A percentile compares a stretch with the other conserved stretches of the same genome.
Evolutionary conservation across 768 basidiomycete species (phyloP).

Genomic region (Suillus tomentosus): DNA sequence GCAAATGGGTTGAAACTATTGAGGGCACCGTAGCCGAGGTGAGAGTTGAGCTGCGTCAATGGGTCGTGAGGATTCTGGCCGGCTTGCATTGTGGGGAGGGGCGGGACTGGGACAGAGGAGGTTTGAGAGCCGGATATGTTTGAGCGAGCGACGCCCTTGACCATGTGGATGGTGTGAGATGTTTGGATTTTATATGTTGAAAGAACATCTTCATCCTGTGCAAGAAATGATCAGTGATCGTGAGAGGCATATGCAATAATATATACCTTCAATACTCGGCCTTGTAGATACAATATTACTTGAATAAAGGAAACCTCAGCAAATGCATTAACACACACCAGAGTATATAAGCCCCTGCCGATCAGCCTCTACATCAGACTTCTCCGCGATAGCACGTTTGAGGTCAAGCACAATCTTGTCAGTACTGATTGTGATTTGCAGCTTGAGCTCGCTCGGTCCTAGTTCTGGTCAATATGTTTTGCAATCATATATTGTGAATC

Average conservation of each 20-base stretch:
- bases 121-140: constrained; percentile 39
- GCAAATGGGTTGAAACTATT: constrained; percentile 92
- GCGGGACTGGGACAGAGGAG: constrained; percentile 50
- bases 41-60: constrained; percentile 79
- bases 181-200: constrained; percentile 90
- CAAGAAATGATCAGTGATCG: constrained; percentile 12
- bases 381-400: constrained; percentile 84
- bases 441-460: constrained; percentile 93
- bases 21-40: constrained; percentile 76
- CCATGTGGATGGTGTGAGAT: constrained; percentile 90
- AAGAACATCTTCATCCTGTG: constrained; percentile 79
- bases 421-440: constrained; percentile 78
- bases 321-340: constrained; percentile 46
- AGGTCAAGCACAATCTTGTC: constrained; percentile 89
- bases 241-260: constrained; percentile 4
- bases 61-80: constrained; percentile 90
- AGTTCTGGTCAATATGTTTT: neutral
- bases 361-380: constrained; percentile 84
- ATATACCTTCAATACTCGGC: constrained; percentile 70
- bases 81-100: constrained; percentile 82
- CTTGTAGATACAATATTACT: constrained; percentile 33
- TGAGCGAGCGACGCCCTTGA: constrained; percentile 73
- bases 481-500: neutral
- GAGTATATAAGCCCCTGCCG: constrained; percentile 92
- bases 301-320: neutral